Conservation (phyloP, 2,329 filamentous ascomycete species). For the Chaetomiaceae sp. region DNA sequence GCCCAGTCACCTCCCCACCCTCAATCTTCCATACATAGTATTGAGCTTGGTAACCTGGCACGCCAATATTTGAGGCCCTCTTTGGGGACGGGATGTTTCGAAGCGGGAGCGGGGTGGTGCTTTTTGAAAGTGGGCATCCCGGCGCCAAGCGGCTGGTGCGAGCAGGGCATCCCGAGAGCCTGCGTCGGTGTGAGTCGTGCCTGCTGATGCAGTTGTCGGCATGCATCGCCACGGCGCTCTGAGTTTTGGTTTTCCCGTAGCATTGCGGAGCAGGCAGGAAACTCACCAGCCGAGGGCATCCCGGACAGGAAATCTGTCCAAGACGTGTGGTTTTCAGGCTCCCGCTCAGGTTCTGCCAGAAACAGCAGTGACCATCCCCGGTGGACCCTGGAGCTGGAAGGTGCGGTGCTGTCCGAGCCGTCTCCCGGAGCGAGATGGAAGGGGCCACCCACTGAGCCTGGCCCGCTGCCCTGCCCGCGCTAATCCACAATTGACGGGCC, state of each 20-base stretch:
- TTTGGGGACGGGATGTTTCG: background rate
- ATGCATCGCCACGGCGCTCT: background rate
- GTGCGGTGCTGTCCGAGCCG: conserved; percentile 11
- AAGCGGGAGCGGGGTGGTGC: conserved; percentile 7
- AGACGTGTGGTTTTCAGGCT: too few species aligned
- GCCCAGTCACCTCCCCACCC: too few species aligned
- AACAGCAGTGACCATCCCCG: too few species aligned
- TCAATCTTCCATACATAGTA: too few species aligned
- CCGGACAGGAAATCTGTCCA: background rate
- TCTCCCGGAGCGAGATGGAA: conserved; percentile 3
- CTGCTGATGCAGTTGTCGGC: background rate
- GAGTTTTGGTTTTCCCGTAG: background rate
- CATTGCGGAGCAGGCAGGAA: background rate
- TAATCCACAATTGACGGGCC: background rate
- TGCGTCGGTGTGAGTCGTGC: background rate
- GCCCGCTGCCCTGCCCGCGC: conserved; percentile 4
- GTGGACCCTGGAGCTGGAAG: too few species aligned
- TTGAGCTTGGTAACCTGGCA: too few species aligned
- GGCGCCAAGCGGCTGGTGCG: conserved; percentile 10
- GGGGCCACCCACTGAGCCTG: conserved; percentile 4
- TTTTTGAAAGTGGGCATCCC: conserved; percentile 8
- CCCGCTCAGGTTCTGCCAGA: too few species aligned
- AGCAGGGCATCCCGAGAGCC: conserved; percentile 3
- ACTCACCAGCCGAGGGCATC: background rate
- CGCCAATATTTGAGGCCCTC: too few species aligned